A percentile compares a stretch with the other conserved stretches of the same genome.
Evolutionary conservation across 371 early-diverging fungal species (phyloP).

Genomic region (Nosema muscidifuracis): DNA sequence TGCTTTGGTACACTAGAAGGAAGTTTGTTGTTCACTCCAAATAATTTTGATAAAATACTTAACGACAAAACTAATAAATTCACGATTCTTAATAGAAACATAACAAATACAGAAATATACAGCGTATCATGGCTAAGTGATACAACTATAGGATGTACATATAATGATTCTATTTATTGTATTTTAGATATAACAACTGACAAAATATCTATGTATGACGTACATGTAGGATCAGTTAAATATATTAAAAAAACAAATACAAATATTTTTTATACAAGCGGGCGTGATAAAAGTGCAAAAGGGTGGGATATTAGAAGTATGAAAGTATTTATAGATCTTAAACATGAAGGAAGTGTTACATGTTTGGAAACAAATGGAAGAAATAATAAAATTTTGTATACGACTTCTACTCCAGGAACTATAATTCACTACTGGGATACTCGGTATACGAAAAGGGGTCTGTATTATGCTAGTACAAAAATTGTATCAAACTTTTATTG

Average conservation of each 20-base stretch:
- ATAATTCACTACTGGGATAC: slow-evolving; percentile 14
- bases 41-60: too few species aligned
- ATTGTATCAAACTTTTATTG: background rate
- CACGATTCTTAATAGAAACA: background rate
- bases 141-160: background rate
- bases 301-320: background rate
- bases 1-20: background rate
- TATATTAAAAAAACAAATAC: background rate
- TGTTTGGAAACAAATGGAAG: background rate
- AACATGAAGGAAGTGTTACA: background rate
- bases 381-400: slow-evolving; percentile 17
- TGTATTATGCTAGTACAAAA: background rate
- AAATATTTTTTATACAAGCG: background rate
- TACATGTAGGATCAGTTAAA: background rate
- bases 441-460: slow-evolving; percentile 18
- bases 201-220: background rate
- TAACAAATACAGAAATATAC: background rate
- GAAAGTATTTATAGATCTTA: background rate
- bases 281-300: background rate
- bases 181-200: background rate
- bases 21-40: background rate
- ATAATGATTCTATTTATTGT: background rate
- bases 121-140: background rate
- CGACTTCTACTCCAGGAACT: slow-evolving; percentile 21
- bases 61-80: background rate